Evolutionary conservation across 768 basidiomycete genomes (phyloP), one percentile per base, ranked within the genome.

Genomic region (Lyophyllum decastes): DNA sequence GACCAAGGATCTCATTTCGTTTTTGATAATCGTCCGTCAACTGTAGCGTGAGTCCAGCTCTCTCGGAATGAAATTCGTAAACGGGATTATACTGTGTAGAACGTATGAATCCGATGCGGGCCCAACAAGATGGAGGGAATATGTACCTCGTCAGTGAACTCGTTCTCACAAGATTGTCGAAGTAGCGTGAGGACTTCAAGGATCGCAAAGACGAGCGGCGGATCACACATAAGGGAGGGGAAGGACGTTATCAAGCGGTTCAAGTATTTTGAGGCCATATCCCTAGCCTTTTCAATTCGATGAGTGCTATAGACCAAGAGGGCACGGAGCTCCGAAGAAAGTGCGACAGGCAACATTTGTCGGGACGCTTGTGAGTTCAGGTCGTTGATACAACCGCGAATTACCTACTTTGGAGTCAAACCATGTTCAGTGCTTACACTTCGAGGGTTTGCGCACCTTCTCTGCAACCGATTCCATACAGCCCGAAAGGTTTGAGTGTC

Each of bases 81-180:
- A 82, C 76, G 2, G 95, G 94, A 61, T 96, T 95, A 72, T 91
- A 97, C 95, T 97, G 61, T 1, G n/a, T 38, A 5, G 14, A 48
- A 11, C 50, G 46, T 26, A 45, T 24, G 54, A 52, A 27, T 51
- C n/a, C 38, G n/a, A 40, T 12, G 14, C 53, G 38, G 41, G 30
- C 24, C 48, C 41, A 9, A 50, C 49, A 45, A 0, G 43, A 25
- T 27, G 7, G 24, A 58, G 57, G 6, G 62, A 77, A 52, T 61
- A n/a, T n/a, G n/a, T n/a, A 92, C 95, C 84, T 98, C 96, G 73
- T 98, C 94, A 3, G 84, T 75, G 64, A 86, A 94, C 74, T 97
- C 94, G 59, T 94, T 90, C 71, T 98, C 93, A 66, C 92, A 94
- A 0, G 94, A 87, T 48, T 87, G 83, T 58, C 94, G 85, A 61